Evolutionary conservation across 805 yeast genomes (phyloP).

Genomic region (Hanseniaspora nectarophila): DNA sequence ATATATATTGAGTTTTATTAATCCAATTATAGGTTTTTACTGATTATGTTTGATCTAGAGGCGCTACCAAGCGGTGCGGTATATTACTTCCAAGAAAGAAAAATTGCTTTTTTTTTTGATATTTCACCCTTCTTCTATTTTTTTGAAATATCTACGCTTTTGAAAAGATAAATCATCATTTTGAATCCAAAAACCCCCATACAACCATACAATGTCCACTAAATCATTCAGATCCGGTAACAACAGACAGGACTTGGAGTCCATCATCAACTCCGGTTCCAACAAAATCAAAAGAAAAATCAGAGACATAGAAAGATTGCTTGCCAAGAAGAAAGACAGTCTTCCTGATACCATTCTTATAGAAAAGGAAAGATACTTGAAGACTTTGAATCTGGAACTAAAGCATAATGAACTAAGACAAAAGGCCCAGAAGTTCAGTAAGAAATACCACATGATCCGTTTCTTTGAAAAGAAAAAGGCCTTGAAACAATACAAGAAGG

Average conservation of each 20-base stretch:
- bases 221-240: constrained; percentile 15
- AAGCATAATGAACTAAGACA: constrained; percentile 35
- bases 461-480: constrained; percentile 88
- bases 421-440: constrained; percentile 42
- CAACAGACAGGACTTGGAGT: constrained; percentile 29
- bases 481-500: constrained; percentile 47
- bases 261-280: constrained; percentile 30
- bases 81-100: too few relatives aligned
- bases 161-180: too few relatives aligned
- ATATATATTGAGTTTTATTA: too few relatives aligned
- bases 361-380: constrained; percentile 65
- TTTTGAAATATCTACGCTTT: background rate
- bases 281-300: constrained; percentile 70
- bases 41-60: background rate
- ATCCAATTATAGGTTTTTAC: background rate
- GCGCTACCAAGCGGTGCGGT: background rate
- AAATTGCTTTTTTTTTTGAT: background rate
- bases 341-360: constrained; percentile 53
- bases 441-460: constrained; percentile 83
- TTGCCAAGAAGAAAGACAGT: constrained; percentile 41
- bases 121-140: background rate
- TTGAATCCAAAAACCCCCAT: background rate
- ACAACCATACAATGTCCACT: background rate
- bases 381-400: constrained; percentile 50
- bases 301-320: constrained; percentile 68